Percentiles rank a stretch among this genome's conserved stretches.
phyloP scores from a whole-genome alignment of 495 filamentous ascomycete genomes.

The Penicillium bovifimosum region DNA sequence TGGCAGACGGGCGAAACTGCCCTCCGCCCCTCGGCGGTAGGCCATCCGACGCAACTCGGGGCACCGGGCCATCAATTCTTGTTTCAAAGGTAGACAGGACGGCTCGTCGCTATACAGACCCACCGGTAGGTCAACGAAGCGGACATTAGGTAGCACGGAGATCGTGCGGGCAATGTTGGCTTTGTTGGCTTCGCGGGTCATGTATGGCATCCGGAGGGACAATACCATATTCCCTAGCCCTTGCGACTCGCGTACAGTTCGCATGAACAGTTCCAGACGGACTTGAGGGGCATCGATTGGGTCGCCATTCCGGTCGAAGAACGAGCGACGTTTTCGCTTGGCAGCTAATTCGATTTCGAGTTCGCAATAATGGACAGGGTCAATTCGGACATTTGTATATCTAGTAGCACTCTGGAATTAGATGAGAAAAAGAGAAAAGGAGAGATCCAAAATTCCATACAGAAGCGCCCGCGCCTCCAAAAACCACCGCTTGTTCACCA shows the following conservation, averaged over 20 bases:
- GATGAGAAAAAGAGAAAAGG: neutral
- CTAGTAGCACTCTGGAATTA: conserved; percentile 37
- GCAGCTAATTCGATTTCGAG: conserved; percentile 74
- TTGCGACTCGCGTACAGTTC: conserved; percentile 70
- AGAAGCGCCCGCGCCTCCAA: conserved; percentile 46
- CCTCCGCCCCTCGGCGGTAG: conserved; percentile 73
- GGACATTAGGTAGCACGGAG: conserved; percentile 76
- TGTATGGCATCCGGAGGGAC: conserved; percentile 89
- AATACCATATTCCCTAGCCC: conserved; percentile 61
- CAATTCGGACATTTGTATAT: conserved; percentile 86
- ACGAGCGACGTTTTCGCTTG: conserved; percentile 67
- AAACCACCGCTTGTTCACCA: conserved; percentile 71
- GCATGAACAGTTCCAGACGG: conserved; percentile 71
- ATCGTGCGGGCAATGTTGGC: conserved; percentile 79
- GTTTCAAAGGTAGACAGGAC: conserved; percentile 64
- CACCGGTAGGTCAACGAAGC: conserved; percentile 80
- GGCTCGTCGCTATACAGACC: conserved; percentile 78
- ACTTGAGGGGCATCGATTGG: conserved; percentile 71
- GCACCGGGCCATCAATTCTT: conserved; percentile 79
- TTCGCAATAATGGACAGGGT: conserved; percentile 91
- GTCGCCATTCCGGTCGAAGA: conserved; percentile 68
- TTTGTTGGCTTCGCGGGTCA: conserved; percentile 86
- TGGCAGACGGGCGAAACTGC: conserved; percentile 63
- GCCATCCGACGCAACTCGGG: conserved; percentile 82
- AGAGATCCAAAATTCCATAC: conserved; percentile 30